Evolutionary conservation across 2,329 filamentous ascomycete genomes (phyloP).

Genomic region (Alternaria brassicae): DNA sequence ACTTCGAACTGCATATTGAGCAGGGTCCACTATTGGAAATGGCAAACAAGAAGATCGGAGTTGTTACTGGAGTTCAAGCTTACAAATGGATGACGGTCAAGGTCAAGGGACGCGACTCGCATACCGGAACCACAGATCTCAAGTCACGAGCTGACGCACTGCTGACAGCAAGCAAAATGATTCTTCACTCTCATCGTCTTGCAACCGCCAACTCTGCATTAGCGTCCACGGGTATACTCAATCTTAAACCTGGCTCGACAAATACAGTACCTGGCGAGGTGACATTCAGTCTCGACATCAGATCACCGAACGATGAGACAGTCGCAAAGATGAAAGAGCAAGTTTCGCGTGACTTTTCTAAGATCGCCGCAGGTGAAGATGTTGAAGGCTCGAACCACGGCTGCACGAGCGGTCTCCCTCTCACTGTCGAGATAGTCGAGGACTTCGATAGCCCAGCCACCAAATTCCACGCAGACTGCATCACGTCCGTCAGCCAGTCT

Average conservation of each 20-base stretch:
- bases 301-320: slow-evolving; percentile 63
- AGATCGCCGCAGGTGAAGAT: slow-evolving; percentile 65
- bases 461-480: slow-evolving; percentile 71
- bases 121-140: slow-evolving; percentile 78
- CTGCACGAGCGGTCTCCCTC: slow-evolving; percentile 59
- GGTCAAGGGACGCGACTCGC: slow-evolving; percentile 71
- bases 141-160: slow-evolving; percentile 71
- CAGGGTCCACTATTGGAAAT: slow-evolving; percentile 79
- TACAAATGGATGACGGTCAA: slow-evolving; percentile 77
- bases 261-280: slow-evolving; percentile 77
- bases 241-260: slow-evolving; percentile 69
- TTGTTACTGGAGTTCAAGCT: slow-evolving; percentile 76
- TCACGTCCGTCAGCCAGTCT: slow-evolving; percentile 67
- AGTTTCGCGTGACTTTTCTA: slow-evolving; percentile 64
- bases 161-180: slow-evolving; percentile 71
- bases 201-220: slow-evolving; percentile 67
- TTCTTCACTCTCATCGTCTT: slow-evolving; percentile 68
- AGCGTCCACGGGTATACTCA: slow-evolving; percentile 74
- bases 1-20: slow-evolving; percentile 87
- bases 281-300: slow-evolving; percentile 72
- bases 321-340: slow-evolving; percentile 65
- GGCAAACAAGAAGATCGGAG: slow-evolving; percentile 68
- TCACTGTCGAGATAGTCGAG: slow-evolving; percentile 64
- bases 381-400: slow-evolving; percentile 56
- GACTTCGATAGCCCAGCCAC: slow-evolving; percentile 66